Evolutionary conservation across 148 eudicot genomes (phyloP), one percentile per base, ranked within the genome.

Genomic region (Arbutus unedo): DNA sequence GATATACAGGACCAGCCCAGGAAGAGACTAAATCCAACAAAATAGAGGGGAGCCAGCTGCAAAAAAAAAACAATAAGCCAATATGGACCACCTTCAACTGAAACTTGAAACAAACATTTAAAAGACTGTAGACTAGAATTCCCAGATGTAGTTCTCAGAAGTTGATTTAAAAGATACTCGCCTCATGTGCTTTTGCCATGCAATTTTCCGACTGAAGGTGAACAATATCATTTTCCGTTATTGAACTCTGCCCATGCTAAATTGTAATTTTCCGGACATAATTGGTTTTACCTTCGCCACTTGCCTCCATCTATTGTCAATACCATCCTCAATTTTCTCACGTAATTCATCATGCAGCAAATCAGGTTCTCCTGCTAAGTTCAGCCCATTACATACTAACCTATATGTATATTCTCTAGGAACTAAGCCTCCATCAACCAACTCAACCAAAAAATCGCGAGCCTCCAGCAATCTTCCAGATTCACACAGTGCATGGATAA

Each of bases 401-500:
- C 81, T 92, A 74, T 93, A 95, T 21, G 94, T 93, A 82, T 90
- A 92, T 82, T 93, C 98, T 79, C 98, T 91, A 16, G 98, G 97
- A 82, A 90, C 80, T 6, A 89, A 93, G 41, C 98, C 96, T 45
- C 90, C 83, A 71, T 88, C 74, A 51, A 90, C 93, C 85, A 95
- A 87, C 88, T 92, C 96, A 81, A 84, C 90, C 50, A 95, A 79
- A 81, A 89, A 89, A 44, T 84, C 89, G 79, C 89, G 49, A 21
- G 98, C 97, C 85, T 93, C 93, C 18, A 11, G 75, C 55, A 84
- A 84, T 76, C 92, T 95, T 76, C 97, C 93, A 3, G 79, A 90
- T 87, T 95, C 98, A 91, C 97, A 92, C 73, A 95, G 83, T 2
- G 88, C 85, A 84, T 95, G 98, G 48, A 93, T 88, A 19, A 95